Evolutionary conservation across 495 filamentous ascomycete species (phyloP).

Genomic region (Apodospora peruviana): DNA sequence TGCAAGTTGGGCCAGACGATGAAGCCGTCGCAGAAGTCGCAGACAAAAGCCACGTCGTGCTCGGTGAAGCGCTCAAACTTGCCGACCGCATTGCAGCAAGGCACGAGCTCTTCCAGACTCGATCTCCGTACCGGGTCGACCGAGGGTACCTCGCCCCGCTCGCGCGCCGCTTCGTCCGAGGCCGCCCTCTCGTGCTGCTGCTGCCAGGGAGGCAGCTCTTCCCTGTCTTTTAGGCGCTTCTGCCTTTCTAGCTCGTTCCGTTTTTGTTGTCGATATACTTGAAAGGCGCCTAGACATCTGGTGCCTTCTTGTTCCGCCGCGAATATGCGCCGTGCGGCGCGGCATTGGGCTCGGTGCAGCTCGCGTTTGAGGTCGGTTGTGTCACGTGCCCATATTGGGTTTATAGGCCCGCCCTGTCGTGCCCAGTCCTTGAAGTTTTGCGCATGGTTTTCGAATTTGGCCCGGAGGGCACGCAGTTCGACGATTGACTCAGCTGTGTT

Average conservation of each 20-base stretch:
- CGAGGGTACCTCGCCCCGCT: constrained; percentile 3
- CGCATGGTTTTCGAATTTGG: constrained; percentile 32
- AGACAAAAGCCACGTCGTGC: constrained; percentile 43
- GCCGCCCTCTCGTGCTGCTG: constrained; percentile 12
- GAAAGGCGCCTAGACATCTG: constrained; percentile 40
- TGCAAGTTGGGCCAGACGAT: constrained; percentile 42
- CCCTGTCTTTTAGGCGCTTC: constrained; percentile 7
- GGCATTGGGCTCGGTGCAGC: constrained; percentile 44
- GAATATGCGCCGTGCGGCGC: constrained; percentile 40
- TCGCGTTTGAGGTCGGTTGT: constrained; percentile 30
- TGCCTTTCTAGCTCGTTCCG: constrained; percentile 15
- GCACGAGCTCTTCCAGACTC: constrained; percentile 31
- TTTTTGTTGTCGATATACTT: constrained; percentile 35
- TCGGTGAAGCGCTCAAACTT: constrained; percentile 35
- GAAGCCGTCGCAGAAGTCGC: constrained; percentile 46
- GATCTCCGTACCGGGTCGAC: not conserved
- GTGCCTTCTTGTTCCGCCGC: constrained; percentile 25
- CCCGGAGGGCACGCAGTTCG: constrained; percentile 33
- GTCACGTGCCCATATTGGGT: constrained; percentile 39
- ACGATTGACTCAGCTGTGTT: constrained; percentile 35
- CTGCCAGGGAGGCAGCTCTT: constrained; percentile 9
- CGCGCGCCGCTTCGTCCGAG: not conserved
- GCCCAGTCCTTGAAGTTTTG: constrained; percentile 41
- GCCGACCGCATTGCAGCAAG: constrained; percentile 33
- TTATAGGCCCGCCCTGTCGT: constrained; percentile 38